phyloP scores from a whole-genome alignment of 345 rosid species.

The Eucalyptus brandiana region DNA sequence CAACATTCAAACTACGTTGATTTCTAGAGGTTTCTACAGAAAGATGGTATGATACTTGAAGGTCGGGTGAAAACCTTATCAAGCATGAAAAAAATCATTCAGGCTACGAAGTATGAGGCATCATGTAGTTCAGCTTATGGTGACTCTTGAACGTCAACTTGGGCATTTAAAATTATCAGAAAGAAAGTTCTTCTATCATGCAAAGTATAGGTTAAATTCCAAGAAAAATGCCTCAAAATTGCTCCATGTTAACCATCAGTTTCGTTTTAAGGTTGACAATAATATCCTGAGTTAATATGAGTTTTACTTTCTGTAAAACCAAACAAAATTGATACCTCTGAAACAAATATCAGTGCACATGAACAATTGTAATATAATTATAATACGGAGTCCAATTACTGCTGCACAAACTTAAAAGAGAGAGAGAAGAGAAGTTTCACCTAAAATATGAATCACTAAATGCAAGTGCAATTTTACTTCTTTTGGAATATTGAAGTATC shows the following conservation, averaged over 20 bases:
- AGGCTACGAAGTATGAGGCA: neutral
- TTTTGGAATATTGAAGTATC: conserved; percentile 77
- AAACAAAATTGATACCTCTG: neutral
- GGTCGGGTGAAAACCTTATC: neutral
- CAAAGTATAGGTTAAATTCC: neutral
- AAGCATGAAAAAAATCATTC: neutral
- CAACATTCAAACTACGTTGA: neutral
- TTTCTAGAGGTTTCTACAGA: neutral
- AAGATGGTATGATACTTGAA: neutral
- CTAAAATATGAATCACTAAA: neutral
- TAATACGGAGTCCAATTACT: neutral
- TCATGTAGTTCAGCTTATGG: neutral
- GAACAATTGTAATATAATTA: neutral
- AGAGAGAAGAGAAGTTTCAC: neutral
- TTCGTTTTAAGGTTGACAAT: neutral
- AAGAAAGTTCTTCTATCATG: too few species aligned
- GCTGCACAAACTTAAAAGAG: too few species aligned
- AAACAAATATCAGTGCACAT: neutral
- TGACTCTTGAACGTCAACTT: neutral
- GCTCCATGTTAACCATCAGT: neutral
- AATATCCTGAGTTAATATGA: neutral
- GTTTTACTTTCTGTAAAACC: neutral
- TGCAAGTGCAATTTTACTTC: conserved; percentile 17
- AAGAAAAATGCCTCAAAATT: neutral
- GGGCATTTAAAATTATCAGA: too few species aligned